Percentiles rank a stretch among this genome's conserved stretches.
Conservation (phyloP, 1,139 yeast species). For the Maudiozyma humilis region DNA sequence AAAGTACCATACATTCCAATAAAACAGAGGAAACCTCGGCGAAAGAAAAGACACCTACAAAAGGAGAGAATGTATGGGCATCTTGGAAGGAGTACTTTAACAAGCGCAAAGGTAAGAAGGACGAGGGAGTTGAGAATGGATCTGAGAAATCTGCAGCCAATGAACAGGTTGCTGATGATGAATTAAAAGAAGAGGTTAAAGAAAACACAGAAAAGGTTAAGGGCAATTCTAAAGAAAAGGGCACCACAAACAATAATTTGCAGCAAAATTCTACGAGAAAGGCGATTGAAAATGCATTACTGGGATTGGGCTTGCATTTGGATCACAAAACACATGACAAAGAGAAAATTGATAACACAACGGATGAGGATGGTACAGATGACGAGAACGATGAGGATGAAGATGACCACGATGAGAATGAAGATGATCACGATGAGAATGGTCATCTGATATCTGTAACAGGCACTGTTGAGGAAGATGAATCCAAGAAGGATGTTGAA, state of each 20-base stretch:
- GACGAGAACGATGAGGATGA: conserved; percentile 1
- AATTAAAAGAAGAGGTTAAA: neutral
- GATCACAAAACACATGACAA: neutral
- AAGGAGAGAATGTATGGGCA: conserved; percentile 14
- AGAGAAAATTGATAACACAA: no score
- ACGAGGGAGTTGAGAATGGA: neutral
- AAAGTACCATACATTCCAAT: neutral
- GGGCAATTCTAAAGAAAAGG: neutral
- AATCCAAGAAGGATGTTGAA: neutral
- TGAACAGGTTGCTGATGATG: neutral
- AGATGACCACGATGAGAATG: neutral
- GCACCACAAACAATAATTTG: conserved; percentile 10
- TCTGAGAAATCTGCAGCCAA: neutral
- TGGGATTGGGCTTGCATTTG: conserved; percentile 15
- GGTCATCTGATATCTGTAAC: no score
- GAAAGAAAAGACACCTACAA: neutral
- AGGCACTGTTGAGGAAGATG: no score
- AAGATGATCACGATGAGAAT: no score
- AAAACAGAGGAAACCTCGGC: neutral
- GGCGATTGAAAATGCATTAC: conserved; percentile 16
- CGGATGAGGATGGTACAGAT: conserved; percentile 4
- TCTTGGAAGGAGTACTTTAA: conserved; percentile 26
- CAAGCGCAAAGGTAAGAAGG: conserved; percentile 13
- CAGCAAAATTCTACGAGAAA: conserved; percentile 11
- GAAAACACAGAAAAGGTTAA: neutral